phyloP scores from a whole-genome alignment of 2,329 filamentous ascomycete genomes.

The Zymoseptoria crescenta region DNA sequence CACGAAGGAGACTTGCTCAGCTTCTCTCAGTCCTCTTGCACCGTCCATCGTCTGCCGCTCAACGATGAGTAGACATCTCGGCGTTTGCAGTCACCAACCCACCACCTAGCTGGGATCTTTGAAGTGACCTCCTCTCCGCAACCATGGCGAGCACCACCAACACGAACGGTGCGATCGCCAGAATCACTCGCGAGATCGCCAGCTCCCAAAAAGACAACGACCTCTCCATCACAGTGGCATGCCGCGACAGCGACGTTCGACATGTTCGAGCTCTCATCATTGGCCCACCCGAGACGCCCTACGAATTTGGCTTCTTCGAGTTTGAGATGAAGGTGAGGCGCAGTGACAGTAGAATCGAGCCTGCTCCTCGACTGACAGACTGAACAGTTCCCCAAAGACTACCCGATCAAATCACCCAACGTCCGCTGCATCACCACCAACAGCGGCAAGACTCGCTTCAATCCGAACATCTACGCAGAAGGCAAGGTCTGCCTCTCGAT shows the following conservation, averaged over 20 bases:
- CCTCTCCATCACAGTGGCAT: constrained; percentile 80
- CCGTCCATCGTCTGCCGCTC: neutral
- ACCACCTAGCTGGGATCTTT: neutral
- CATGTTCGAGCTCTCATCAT: constrained; percentile 82
- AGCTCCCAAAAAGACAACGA: constrained; percentile 78
- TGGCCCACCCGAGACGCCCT: constrained; percentile 78
- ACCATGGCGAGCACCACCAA: constrained; percentile 21
- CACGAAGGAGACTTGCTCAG: neutral
- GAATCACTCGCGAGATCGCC: constrained; percentile 61
- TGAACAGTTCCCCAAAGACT: constrained; percentile 52
- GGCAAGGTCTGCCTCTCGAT: constrained; percentile 83
- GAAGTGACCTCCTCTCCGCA: neutral
- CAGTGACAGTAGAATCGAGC: neutral
- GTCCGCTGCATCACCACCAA: constrained; percentile 77
- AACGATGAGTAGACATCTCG: neutral
- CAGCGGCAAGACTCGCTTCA: constrained; percentile 79
- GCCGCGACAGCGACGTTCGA: constrained; percentile 79
- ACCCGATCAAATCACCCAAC: constrained; percentile 59
- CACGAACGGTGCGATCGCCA: constrained; percentile 22
- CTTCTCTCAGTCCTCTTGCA: neutral
- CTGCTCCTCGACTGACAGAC: neutral
- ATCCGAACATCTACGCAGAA: constrained; percentile 88
- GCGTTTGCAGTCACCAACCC: neutral
- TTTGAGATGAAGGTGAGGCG: constrained; percentile 39
- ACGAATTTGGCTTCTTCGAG: constrained; percentile 97